Conservation (phyloP, 495 filamentous ascomycete genomes). For the Talaromyces borbonicus region DNA sequence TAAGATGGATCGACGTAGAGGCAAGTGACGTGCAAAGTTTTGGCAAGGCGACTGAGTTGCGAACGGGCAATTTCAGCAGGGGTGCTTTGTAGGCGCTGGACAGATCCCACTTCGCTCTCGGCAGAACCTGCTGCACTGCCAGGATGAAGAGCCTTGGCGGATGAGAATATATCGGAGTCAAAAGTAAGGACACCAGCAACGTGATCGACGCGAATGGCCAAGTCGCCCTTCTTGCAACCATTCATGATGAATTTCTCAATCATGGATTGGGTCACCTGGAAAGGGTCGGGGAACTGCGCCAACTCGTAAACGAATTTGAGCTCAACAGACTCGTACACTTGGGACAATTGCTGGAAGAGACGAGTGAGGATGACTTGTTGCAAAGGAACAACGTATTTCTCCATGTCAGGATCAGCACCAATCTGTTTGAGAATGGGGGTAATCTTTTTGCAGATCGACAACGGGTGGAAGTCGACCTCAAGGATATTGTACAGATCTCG, state of each 20-base stretch:
- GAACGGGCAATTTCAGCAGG: slow-evolving; percentile 96
- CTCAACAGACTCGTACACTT: slow-evolving; percentile 97
- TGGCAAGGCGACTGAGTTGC: slow-evolving; percentile 83
- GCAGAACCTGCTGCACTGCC: slow-evolving; percentile 82
- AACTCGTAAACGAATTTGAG: slow-evolving; percentile 88
- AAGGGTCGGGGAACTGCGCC: slow-evolving; percentile 92
- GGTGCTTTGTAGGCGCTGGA: slow-evolving; percentile 93
- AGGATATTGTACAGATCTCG: slow-evolving; percentile 95
- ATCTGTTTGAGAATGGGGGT: slow-evolving; percentile 92
- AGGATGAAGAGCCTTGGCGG: slow-evolving; percentile 82
- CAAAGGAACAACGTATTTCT: slow-evolving; percentile 86
- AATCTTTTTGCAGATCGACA: slow-evolving; percentile 98
- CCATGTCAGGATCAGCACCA: slow-evolving; percentile 89
- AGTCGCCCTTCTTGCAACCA: slow-evolving; percentile 98
- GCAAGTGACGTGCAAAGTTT: slow-evolving; percentile 83
- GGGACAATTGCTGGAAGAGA: slow-evolving; percentile 96
- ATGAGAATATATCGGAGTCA: slow-evolving; percentile 96
- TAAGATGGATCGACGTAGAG: slow-evolving; percentile 89
- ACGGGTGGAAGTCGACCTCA: slow-evolving; percentile 96
- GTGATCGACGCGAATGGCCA: slow-evolving; percentile 93
- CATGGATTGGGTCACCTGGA: slow-evolving; percentile 80
- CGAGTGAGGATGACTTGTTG: slow-evolving; percentile 98
- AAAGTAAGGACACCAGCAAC: slow-evolving; percentile 91
- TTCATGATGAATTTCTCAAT: slow-evolving; percentile 99
- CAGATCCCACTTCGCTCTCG: slow-evolving; percentile 72